phyloP scores from a whole-genome alignment of 768 basidiomycete species.

The Tricholoma matsutake region DNA sequence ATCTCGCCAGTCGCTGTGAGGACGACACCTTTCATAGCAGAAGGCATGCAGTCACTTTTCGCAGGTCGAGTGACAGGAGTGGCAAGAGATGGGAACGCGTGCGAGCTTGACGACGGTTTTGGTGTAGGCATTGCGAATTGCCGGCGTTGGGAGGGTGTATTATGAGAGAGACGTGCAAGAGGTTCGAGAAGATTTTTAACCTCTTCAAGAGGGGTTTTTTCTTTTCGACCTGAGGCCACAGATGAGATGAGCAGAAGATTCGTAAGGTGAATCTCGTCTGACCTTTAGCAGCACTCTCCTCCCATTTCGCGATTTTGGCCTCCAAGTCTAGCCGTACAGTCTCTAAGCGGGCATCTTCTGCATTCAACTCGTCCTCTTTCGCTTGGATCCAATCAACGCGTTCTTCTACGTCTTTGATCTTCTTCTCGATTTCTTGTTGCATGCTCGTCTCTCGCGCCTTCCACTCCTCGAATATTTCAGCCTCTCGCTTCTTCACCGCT shows the following conservation, averaged over 20 bases:
- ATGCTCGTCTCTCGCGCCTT: conserved; percentile 47
- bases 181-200: conserved; percentile 68
- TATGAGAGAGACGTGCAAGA: conserved; percentile 29
- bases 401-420: conserved; percentile 47
- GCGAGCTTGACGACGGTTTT: conserved; percentile 19
- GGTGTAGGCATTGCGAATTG: conserved; percentile 24
- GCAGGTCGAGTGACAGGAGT: conserved; percentile 50
- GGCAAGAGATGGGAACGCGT: conserved; percentile 35
- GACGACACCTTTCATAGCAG: conserved; percentile 76
- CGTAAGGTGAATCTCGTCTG: background rate
- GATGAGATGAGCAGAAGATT: background rate
- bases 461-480: conserved; percentile 63
- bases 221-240: conserved; percentile 38
- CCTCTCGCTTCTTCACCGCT: conserved; percentile 61
- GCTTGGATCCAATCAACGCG: conserved; percentile 46
- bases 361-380: conserved; percentile 51
- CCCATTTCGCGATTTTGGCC: conserved; percentile 42
- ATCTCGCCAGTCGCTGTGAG: conserved; percentile 76
- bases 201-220: conserved; percentile 67
- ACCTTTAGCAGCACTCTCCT: conserved; percentile 30
- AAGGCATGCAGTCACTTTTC: conserved; percentile 35
- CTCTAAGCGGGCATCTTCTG: conserved; percentile 49
- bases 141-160: conserved; percentile 21
- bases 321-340: conserved; percentile 49
- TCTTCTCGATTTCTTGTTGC: conserved; percentile 46